phyloP scores from a whole-genome alignment of 2,329 filamentous ascomycete genomes.

The Aspergillus costaricaensis region DNA sequence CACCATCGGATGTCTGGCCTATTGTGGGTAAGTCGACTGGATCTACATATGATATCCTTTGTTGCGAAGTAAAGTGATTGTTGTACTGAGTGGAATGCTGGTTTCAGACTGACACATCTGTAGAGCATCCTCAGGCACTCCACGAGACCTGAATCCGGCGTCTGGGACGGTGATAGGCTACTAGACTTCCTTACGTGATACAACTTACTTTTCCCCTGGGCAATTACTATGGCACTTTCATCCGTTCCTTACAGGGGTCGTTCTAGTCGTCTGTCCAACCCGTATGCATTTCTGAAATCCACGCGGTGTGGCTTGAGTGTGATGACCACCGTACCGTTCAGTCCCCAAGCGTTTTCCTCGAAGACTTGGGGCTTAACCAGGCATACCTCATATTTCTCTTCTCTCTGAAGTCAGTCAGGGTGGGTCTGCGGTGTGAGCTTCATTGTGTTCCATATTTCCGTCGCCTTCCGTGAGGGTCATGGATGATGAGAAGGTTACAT shows the following conservation, averaged over 20 bases:
- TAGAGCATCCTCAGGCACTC: not conserved
- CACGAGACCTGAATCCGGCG: not conserved
- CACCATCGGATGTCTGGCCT: too few relatives aligned
- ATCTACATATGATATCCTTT: not conserved
- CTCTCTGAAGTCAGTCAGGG: not conserved
- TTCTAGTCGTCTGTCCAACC: not conserved
- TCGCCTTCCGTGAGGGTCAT: not conserved
- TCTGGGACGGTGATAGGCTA: not conserved
- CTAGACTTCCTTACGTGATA: not conserved
- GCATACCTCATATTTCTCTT: not conserved
- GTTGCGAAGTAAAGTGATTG: not conserved
- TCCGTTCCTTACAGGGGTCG: not conserved
- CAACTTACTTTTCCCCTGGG: not conserved
- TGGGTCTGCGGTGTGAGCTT: not conserved
- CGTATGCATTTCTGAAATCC: not conserved
- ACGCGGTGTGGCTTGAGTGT: not conserved
- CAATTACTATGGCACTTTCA: not conserved
- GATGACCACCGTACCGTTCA: not conserved
- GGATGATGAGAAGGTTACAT: constrained; percentile 1
- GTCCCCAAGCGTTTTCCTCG: not conserved
- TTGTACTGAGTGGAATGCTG: not conserved
- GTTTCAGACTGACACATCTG: not conserved
- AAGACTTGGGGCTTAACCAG: not conserved
- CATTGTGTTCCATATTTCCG: not conserved
- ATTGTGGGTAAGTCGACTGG: not conserved